Evolutionary conservation across 495 filamentous ascomycete species (phyloP).

Genomic region (Opeltia flavorubescens): DNA sequence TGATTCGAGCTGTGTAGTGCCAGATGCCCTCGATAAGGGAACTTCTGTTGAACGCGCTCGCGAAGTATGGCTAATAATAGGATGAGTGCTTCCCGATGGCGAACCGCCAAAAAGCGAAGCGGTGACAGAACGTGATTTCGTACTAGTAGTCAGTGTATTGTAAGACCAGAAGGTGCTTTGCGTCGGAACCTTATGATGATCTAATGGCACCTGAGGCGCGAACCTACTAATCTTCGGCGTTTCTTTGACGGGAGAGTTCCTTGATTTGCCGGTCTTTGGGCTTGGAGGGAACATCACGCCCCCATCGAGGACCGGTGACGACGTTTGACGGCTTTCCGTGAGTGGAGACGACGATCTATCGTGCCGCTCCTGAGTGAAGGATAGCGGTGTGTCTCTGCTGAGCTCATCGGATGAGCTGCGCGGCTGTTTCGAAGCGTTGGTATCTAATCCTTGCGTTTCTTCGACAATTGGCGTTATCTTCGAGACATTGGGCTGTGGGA

Average conservation of each 20-base stretch:
- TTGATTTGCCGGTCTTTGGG: neutral
- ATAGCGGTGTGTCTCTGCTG: neutral
- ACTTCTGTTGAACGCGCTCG: too few species aligned
- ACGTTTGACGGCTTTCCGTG: neutral
- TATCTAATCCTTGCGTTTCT: too few species aligned
- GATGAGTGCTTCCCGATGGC: too few species aligned
- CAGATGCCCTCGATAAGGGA: too few species aligned
- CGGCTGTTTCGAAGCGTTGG: too few species aligned
- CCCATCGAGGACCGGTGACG: neutral
- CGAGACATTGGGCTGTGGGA: too few species aligned
- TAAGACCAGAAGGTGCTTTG: neutral
- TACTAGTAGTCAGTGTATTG: neutral
- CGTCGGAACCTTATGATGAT: neutral
- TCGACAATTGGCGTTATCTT: too few species aligned
- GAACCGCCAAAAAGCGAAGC: too few species aligned
- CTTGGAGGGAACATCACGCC: neutral
- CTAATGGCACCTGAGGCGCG: neutral
- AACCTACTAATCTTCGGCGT: too few species aligned
- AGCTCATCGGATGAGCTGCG: neutral
- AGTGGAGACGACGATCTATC: neutral
- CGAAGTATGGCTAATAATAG: too few species aligned
- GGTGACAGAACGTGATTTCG: neutral
- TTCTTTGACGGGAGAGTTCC: neutral
- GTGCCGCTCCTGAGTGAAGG: too few species aligned
- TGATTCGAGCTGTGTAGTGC: too few species aligned